These are phyloP conservation scores for Backusella luteola DNA, from an alignment of 192 early-diverging fungal species.

Conservation along the genomic window DNA sequence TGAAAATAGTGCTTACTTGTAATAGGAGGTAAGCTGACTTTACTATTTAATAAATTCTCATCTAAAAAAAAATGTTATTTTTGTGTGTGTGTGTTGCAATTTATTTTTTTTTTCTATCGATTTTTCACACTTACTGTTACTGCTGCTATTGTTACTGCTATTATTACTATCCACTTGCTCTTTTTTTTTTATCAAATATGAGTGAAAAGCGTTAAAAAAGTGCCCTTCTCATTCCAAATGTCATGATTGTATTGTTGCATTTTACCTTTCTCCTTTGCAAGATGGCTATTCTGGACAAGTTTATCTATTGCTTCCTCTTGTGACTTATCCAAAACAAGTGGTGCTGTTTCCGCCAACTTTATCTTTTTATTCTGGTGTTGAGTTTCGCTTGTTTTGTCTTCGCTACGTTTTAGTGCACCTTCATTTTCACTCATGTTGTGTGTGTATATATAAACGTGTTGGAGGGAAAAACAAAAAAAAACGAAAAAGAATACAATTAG, in stretches of 20 bases:
- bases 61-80: neutral
- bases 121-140: neutral
- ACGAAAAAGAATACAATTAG: neutral
- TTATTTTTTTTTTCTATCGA: neutral
- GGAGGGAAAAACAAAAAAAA: neutral
- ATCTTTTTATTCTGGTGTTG: neutral
- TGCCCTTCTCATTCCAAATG: neutral
- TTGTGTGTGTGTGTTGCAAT: neutral
- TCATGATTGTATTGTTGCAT: neutral
- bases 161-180: neutral
- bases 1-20: neutral
- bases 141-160: neutral
- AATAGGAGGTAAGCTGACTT: neutral
- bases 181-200: neutral
- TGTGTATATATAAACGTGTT: neutral
- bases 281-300: constrained; percentile 4
- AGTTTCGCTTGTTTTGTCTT: neutral
- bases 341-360: neutral
- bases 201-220: neutral
- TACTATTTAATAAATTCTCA: neutral
- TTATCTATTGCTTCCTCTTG: constrained; percentile 4
- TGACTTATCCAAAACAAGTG: constrained; percentile 6
- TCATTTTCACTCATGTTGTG: constrained; percentile 7
- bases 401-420: neutral
- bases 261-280: neutral